A percentile compares a stretch with the other conserved stretches of the same genome.
phyloP scores from a whole-genome alignment of 140 eudicot genomes.

The Cichorium intybus region DNA sequence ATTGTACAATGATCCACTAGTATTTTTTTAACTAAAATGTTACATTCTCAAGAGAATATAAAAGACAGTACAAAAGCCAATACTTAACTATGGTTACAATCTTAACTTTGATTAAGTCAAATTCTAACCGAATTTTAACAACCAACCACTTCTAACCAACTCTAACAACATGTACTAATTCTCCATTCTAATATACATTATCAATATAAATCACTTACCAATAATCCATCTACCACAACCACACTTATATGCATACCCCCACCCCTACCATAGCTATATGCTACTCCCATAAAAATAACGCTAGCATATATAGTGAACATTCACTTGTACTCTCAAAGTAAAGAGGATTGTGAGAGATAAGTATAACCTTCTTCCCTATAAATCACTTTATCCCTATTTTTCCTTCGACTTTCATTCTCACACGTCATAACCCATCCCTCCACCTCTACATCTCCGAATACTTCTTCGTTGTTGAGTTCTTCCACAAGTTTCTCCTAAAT shows the following conservation, averaged over 20 bases:
- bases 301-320: constrained; percentile 28
- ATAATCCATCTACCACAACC: background rate
- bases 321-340: constrained; percentile 39
- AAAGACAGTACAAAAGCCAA: no score
- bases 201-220: background rate
- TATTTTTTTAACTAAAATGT: no score
- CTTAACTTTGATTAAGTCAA: no score
- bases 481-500: background rate
- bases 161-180: no score
- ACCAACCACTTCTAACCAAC: no score
- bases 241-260: no score
- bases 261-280: background rate
- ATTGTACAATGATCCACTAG: no score
- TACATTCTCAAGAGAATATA: no score
- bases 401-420: constrained; percentile 54
- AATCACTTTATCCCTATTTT: constrained; percentile 56
- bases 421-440: constrained; percentile 43
- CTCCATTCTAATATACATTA: background rate
- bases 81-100: no score
- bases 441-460: constrained; percentile 30
- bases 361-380: constrained; percentile 62
- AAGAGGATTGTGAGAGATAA: constrained; percentile 41
- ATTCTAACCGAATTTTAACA: no score
- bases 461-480: constrained; percentile 20
- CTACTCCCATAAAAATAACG: constrained; percentile 15